Base-by-base conservation (phyloP, 768 basidiomycete species). In the Agaricus sinodeliciosus region DNA sequence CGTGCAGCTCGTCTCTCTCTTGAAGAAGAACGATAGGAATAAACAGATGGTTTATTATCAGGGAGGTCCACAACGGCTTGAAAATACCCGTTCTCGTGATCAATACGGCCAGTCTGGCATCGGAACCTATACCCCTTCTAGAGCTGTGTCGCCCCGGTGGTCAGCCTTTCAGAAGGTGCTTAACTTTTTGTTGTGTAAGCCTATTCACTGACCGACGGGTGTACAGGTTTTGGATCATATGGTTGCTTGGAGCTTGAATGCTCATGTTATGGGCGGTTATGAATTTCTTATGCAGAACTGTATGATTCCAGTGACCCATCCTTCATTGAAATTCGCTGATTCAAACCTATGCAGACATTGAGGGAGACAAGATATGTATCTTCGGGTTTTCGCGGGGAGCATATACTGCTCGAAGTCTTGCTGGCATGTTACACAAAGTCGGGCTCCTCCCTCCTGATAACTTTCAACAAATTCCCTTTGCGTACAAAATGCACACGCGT, bases 371-470 rank as follows among this genome's bases (percentile, higher is more conserved):
- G 55, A 80, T 87, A 12, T 84, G 74, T 57, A 72, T 87, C 35
- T 84, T 85, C 57, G 84, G 73, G 0, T 86, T 87, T 63, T 84
- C 82, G 28, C 71, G 85, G 31, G 84, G 84, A 12, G 80, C 81
- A 6, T 83, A 82, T 62, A 82, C 80, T 0, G 82, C 82, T 12
- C 69, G 83, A 42, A 73, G 56, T 48, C 48, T 57, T 3, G 58
- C 58, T n/a, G 74, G 77, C 2, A 78, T 79, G 78, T 56, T 78
- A 5, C 73, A 77, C 60, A 78, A 79, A 61, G 70, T 80, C 5
- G 76, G 77, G 3, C 66, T 78, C 0, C 68, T 79, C 9, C 75
- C 75, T 0, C 66, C 71, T 7, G 68, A 71, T 56, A 78, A 78
- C 56, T 60, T 65, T 57, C 75, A 85, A 57, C 79, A 83, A 65